These are phyloP conservation scores for Cutaneotrichosporon sp. DNA, from an alignment of 1,284 basidiomycete species.

Conservation along the genomic window DNA sequence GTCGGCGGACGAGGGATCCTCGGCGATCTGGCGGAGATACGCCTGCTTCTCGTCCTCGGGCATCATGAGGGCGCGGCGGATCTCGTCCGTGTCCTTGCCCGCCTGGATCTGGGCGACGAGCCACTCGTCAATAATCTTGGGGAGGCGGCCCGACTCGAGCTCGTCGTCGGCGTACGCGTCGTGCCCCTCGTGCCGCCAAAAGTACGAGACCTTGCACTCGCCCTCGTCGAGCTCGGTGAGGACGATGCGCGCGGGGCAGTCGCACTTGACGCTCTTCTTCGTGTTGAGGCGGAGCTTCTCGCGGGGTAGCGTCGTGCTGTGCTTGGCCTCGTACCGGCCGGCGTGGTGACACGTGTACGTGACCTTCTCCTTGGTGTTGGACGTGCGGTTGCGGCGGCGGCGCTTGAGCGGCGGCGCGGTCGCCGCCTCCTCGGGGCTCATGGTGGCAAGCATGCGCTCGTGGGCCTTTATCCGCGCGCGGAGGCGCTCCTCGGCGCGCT, in stretches of 20 bases:
- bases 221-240: slow-evolving; percentile 45
- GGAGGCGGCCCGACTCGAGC: slow-evolving; percentile 41
- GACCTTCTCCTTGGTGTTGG: slow-evolving; percentile 45
- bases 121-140: slow-evolving; percentile 49
- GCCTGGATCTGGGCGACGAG: slow-evolving; percentile 42
- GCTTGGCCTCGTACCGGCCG: slow-evolving; percentile 45
- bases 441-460: slow-evolving; percentile 32
- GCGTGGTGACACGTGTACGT: slow-evolving; percentile 53
- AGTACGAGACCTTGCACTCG: slow-evolving; percentile 43
- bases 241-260: slow-evolving; percentile 46
- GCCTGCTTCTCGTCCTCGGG: slow-evolving; percentile 43
- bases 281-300: slow-evolving; percentile 48
- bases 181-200: slow-evolving; percentile 51
- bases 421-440: slow-evolving; percentile 43
- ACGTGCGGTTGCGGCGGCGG: slow-evolving; percentile 41
- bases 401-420: slow-evolving; percentile 41
- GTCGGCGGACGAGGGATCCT: slow-evolving; percentile 36
- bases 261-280: slow-evolving; percentile 51
- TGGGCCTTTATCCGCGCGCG: slow-evolving; percentile 45
- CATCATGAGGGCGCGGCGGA: slow-evolving; percentile 39
- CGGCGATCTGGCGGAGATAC: slow-evolving; percentile 39
- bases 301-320: slow-evolving; percentile 39
- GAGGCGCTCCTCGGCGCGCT: slow-evolving; percentile 47
- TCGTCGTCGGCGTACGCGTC: slow-evolving; percentile 46
- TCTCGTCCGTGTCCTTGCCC: slow-evolving; percentile 45